Base-by-base conservation (phyloP, 1,139 yeast species). In the Wickerhamomyces sp. region DNA sequence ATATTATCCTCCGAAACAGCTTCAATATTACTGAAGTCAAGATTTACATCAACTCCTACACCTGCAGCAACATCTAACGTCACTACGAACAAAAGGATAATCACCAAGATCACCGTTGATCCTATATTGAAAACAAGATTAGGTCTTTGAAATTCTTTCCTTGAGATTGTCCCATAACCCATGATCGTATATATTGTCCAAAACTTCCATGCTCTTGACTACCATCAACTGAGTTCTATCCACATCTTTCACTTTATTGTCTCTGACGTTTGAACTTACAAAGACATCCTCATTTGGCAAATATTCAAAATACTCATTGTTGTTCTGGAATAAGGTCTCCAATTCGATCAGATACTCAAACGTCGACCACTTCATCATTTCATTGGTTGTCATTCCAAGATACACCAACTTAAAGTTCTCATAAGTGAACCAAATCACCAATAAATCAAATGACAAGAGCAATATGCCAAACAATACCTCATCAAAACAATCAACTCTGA, bases 341-440 rank as follows among this genome's bases (percentile, higher is more conserved):
- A 69, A 68, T 10, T 76, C 58, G 10, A 89, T 72, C 50, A 86
- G 71, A 41, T 79, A 76, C 46, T 83, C 81, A 11, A 93, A 72
- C 23, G 76, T 81, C 27, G 73, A 79, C 98, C 98, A 93, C 63
- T 93, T 93, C 42, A 75, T 79, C 10, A 81, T 71, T 65, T 93
- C 99, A 60, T 87, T 91, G 2, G 96, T 89, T n/a, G 98, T 90
- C 54, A 85, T 85, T 0, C 99, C 99, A 36, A 82, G 71, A 54
- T 78, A 81, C 3, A 88, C 68, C 57, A 81, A 76, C 45, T 79
- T 66, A 26, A 84, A 37, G 53, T 88, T 96, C 52, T 85, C 76
- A 1, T 63, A 66, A 0, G 81, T 60, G 62, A 91, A 91, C 40
- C 80, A 69, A 0, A 66, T 54, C 10, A 82, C 73, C 10, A 89